A percentile compares a stretch with the other conserved stretches of the same genome.
These are phyloP conservation scores for Nannochloropsis gaditana DNA, from an alignment of 108 stramenopile genomes.

Conservation along the genomic window DNA sequence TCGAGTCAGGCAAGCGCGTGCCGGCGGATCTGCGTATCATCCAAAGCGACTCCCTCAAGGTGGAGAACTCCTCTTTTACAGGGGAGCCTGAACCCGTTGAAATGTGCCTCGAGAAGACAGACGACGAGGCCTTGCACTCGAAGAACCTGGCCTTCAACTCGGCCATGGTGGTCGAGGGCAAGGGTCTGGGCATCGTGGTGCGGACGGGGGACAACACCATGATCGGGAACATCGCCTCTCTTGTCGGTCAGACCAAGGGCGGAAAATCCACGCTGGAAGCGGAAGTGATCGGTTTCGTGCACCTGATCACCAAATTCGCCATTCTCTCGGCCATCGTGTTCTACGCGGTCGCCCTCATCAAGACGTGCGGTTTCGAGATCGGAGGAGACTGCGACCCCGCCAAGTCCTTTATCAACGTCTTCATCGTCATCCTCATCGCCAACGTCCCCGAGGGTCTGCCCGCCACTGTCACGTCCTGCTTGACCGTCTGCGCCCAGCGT, in stretches of 20 bases:
- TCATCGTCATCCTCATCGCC: slow-evolving; percentile 58
- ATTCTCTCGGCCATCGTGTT: neutral
- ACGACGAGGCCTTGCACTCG: slow-evolving; percentile 21
- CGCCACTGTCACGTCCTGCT: slow-evolving; percentile 51
- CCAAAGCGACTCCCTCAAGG: slow-evolving; percentile 12
- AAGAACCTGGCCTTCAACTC: slow-evolving; percentile 29
- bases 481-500: slow-evolving; percentile 38
- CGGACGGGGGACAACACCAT: slow-evolving; percentile 32
- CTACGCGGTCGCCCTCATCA: slow-evolving; percentile 1
- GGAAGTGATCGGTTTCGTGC: slow-evolving; percentile 8
- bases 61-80: slow-evolving; percentile 26
- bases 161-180: slow-evolving; percentile 14
- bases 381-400: neutral
- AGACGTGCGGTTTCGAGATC: neutral
- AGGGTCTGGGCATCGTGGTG: slow-evolving; percentile 22
- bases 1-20: slow-evolving; percentile 17
- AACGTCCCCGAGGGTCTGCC: slow-evolving; percentile 61
- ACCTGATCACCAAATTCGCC: neutral
- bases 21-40: slow-evolving; percentile 30
- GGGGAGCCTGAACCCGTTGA: slow-evolving; percentile 27
- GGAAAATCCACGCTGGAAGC: slow-evolving; percentile 20
- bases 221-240: slow-evolving; percentile 24
- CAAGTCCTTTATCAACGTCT: neutral
- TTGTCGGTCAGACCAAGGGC: neutral
- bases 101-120: neutral